Evolutionary conservation across 805 yeast species (phyloP), one percentile per base, ranked within the genome.

Genomic region (Candida gorgasii): DNA sequence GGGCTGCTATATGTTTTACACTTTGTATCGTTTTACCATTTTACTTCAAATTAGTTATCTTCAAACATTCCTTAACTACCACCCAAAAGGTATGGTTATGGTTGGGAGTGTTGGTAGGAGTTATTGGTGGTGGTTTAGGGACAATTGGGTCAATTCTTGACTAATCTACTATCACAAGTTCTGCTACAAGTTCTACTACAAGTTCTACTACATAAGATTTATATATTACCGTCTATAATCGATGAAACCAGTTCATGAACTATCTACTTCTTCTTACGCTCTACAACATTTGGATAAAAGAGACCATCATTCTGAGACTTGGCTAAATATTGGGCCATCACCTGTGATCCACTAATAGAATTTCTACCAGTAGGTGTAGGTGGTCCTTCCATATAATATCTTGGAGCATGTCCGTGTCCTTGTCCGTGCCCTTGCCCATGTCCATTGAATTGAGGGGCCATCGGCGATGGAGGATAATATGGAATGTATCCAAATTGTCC

Each of bases 281-380:
- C 39, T 11, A 4, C 19, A 9, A 62, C 50, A 24, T 50, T 50
- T 3, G 66, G 58, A 5, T 67, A 67, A 45, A 78, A 58, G 54
- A 77, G 61, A 35, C 73, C 73, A 8, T 84, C 83, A 46, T 80
- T 84, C 51, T 82, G 83, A 4, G 52, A 68, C 57, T 80, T 85
- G n/a, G 87, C 86, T 51, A 84, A 67, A 55, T 84, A 84, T 55
- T 84, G 89, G 0, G 88, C 84, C 88, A 84, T 82, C 9, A 84
- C 87, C 51, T 81, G 85, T 0, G 86, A 80, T 2, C 89, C 89
- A 5, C 83, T 63, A 8, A 62, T 37, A 14, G 48, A 37, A 13
- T 32, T 39, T 14, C 33, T 19, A 19, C 19, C n/a, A 27, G 11
- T 23, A 24, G 31, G 19, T 38, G 44, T 41, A 15, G 19, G 36